A percentile compares a stretch with the other conserved stretches of the same genome.
Evolutionary conservation across 768 basidiomycete species (phyloP).

Genomic region (Pleurotus pulmonarius): DNA sequence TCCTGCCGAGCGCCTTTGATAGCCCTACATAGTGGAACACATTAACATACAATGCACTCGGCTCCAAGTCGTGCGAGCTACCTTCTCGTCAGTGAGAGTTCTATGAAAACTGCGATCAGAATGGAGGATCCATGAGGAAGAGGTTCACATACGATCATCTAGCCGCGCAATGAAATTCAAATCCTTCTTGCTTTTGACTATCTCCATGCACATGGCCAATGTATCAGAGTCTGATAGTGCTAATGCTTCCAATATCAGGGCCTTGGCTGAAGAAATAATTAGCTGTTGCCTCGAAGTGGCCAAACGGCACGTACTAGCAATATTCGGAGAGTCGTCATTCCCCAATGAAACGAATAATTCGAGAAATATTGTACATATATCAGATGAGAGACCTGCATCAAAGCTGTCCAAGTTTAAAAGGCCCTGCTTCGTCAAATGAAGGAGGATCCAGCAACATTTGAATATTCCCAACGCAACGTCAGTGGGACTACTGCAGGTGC

Average conservation of each 20-base stretch:
- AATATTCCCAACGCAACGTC: conserved; percentile 16
- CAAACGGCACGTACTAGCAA: conserved; percentile 15
- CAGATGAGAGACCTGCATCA: conserved; percentile 9
- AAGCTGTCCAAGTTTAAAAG: conserved; percentile 4
- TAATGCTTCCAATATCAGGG: conserved; percentile 27
- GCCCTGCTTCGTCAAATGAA: background rate
- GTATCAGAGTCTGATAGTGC: conserved; percentile 16
- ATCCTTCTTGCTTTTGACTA: conserved; percentile 16
- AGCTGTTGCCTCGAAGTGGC: background rate
- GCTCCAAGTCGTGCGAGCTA: too few relatives aligned
- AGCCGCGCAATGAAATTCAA: conserved; percentile 24
- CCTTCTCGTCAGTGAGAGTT: too few relatives aligned
- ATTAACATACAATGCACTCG: too few relatives aligned
- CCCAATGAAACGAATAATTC: conserved; percentile 22
- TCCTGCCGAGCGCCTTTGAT: background rate
- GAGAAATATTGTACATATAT: conserved; percentile 23
- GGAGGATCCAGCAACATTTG: background rate
- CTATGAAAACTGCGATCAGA: background rate
- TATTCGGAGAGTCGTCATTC: conserved; percentile 14
- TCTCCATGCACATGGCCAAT: conserved; percentile 14
- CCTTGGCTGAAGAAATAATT: conserved; percentile 23
- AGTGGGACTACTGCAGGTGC: conserved; percentile 21
- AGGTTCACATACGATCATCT: conserved; percentile 24
- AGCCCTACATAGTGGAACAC: too few relatives aligned
- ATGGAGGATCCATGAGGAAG: background rate